Percentiles rank a stretch among this genome's conserved stretches.
phyloP scores from a whole-genome alignment of 805 yeast genomes.

The Yarrowia phangngaensis region DNA sequence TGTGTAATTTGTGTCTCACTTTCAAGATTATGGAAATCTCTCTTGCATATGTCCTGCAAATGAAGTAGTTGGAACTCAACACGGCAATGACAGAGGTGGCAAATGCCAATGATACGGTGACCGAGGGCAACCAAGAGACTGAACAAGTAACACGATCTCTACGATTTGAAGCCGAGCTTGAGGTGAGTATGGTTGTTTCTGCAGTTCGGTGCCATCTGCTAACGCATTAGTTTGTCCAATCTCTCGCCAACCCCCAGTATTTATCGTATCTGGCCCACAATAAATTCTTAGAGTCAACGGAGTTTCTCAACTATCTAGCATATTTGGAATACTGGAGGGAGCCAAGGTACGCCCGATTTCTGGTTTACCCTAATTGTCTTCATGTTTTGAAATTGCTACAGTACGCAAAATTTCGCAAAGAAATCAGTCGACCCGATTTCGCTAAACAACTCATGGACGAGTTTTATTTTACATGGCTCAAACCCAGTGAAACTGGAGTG shows the following conservation, averaged over 20 bases:
- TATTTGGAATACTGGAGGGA: conserved; percentile 83
- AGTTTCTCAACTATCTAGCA: conserved; percentile 68
- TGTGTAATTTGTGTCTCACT: too few species aligned
- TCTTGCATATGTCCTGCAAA: conserved; percentile 22
- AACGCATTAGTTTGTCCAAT: conserved; percentile 73
- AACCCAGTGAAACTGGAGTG: conserved; percentile 15
- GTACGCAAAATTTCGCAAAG: conserved; percentile 42
- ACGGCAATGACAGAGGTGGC: conserved; percentile 24
- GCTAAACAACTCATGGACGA: conserved; percentile 45
- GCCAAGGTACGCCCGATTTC: conserved; percentile 64
- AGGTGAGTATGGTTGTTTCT: conserved; percentile 43
- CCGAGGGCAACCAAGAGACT: background rate
- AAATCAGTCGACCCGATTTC: conserved; percentile 42
- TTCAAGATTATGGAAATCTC: too few species aligned
- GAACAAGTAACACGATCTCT: conserved; percentile 46
- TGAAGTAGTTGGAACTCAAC: conserved; percentile 1
- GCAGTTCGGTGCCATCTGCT: conserved; percentile 1
- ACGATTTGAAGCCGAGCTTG: conserved; percentile 85
- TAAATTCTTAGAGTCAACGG: conserved; percentile 64
- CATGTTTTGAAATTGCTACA: conserved; percentile 64
- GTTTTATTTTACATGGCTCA: conserved; percentile 42
- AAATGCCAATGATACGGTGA: conserved; percentile 3
- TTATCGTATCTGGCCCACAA: conserved; percentile 83
- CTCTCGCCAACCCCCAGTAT: conserved; percentile 84
- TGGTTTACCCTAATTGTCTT: conserved; percentile 82